Percentiles rank a stretch among this genome's conserved stretches.
These are phyloP conservation scores for Neckera pumila DNA, from an alignment of 225 moss, liverwort and hornwort species.

Conservation along the genomic window DNA sequence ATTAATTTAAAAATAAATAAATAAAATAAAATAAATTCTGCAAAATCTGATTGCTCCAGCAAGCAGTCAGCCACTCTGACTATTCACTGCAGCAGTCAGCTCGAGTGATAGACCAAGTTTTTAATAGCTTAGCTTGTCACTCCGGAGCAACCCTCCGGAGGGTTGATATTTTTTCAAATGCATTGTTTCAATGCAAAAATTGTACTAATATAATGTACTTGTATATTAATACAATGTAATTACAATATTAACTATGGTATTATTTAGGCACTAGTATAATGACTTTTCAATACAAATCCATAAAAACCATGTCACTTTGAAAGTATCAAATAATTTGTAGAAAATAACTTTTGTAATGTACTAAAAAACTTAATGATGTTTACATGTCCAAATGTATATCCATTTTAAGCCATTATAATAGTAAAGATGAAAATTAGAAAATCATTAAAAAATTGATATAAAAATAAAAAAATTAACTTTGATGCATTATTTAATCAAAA, in stretches of 20 bases:
- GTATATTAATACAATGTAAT: too few species aligned
- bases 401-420: not conserved
- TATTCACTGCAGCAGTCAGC: too few species aligned
- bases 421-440: not conserved
- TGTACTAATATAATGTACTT: not conserved
- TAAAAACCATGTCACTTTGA: not conserved
- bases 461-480: not conserved
- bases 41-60: too few species aligned
- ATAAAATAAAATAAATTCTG: too few species aligned
- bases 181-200: not conserved
- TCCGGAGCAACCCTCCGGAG: too few species aligned
- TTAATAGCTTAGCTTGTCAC: too few species aligned
- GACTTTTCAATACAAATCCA: fast-evolving
- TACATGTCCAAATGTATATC: not conserved
- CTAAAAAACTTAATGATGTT: not conserved
- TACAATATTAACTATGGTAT: too few species aligned
- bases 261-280: not conserved
- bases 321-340: fast-evolving
- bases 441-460: not conserved
- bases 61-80: too few species aligned
- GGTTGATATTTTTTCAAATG: too few species aligned
- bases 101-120: too few species aligned
- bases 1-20: too few species aligned
- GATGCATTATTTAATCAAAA: not conserved
- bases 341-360: not conserved